Evolutionary conservation across 2,329 filamentous ascomycete species (phyloP).

Genomic region (Paecilomyces niveus): DNA sequence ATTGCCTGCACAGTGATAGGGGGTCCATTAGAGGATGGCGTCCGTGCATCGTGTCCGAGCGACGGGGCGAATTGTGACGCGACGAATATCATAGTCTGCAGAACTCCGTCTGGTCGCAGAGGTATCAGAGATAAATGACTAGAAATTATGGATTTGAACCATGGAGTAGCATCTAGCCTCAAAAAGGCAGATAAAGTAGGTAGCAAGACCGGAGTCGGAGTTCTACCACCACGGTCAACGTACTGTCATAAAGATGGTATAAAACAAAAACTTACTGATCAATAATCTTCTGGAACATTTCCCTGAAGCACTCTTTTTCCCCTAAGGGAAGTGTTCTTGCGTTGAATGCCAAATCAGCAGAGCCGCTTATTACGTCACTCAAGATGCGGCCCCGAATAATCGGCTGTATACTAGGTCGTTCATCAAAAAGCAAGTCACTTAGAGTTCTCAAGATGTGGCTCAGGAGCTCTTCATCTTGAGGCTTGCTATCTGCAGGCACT

Average conservation of each 20-base stretch:
- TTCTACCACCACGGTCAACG: slow-evolving; percentile 20
- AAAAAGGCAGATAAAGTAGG: slow-evolving; percentile 32
- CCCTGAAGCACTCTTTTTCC: slow-evolving; percentile 13
- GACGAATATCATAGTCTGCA: slow-evolving; percentile 37
- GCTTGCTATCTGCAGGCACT: slow-evolving; percentile 8
- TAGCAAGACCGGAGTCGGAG: slow-evolving; percentile 27
- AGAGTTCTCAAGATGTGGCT: slow-evolving; percentile 21
- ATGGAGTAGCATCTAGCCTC: slow-evolving; percentile 25
- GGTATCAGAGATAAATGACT: slow-evolving; percentile 31
- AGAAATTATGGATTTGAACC: slow-evolving; percentile 33
- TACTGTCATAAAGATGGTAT: not conserved
- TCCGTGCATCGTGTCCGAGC: slow-evolving; percentile 26
- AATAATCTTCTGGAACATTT: slow-evolving; percentile 22
- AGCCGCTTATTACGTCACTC: slow-evolving; percentile 33
- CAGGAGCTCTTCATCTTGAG: slow-evolving; percentile 24
- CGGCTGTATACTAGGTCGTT: slow-evolving; percentile 28
- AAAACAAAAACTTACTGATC: slow-evolving; percentile 21
- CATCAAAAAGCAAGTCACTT: slow-evolving; percentile 24
- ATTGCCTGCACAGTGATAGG: slow-evolving; percentile 37
- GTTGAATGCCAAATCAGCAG: slow-evolving; percentile 33
- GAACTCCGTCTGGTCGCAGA: slow-evolving; percentile 32
- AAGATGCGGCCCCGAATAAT: slow-evolving; percentile 32
- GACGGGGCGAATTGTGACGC: slow-evolving; percentile 35
- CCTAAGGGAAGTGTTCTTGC: slow-evolving; percentile 13
- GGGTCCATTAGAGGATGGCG: slow-evolving; percentile 24